These are phyloP conservation scores for Drechmeria coniospora DNA, from an alignment of 2,329 filamentous ascomycete genomes.

Conservation along the genomic window DNA sequence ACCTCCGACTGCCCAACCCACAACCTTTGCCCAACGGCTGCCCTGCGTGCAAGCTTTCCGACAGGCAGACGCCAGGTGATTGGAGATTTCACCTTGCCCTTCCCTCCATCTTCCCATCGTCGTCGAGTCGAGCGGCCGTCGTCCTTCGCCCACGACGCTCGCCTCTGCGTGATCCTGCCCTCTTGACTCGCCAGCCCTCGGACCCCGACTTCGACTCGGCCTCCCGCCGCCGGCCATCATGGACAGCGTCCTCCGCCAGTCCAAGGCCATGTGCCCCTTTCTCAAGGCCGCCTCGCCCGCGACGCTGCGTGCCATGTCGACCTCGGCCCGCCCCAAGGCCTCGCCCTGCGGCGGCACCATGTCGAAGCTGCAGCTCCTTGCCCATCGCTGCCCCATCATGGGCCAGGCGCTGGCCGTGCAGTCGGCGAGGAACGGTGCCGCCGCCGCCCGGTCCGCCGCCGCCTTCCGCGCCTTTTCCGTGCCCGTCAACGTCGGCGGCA, in stretches of 20 bases:
- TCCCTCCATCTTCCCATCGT: too few relatives aligned
- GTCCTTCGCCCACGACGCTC: too few relatives aligned
- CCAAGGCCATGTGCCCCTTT: slow-evolving; percentile 93
- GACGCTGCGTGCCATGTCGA: slow-evolving; percentile 78
- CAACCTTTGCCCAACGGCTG: too few relatives aligned
- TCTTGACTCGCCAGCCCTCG: too few relatives aligned
- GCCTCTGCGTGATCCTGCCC: too few relatives aligned
- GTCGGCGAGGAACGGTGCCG: slow-evolving; percentile 38
- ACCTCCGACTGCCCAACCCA: too few relatives aligned
- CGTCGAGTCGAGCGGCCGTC: too few relatives aligned
- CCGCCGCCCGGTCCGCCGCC: slow-evolving; percentile 30
- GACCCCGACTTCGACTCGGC: neutral
- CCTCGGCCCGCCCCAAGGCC: slow-evolving; percentile 47
- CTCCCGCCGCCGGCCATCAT: slow-evolving; percentile 31
- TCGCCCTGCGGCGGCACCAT: slow-evolving; percentile 81
- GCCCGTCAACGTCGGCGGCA: slow-evolving; percentile 37
- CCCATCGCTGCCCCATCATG: slow-evolving; percentile 95
- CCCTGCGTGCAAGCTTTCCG: too few relatives aligned
- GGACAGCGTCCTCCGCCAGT: slow-evolving; percentile 91
- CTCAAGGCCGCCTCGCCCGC: slow-evolving; percentile 86
- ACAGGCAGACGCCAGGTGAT: too few relatives aligned
- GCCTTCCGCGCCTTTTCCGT: slow-evolving; percentile 35
- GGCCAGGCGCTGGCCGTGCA: slow-evolving; percentile 91
- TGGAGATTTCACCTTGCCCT: too few relatives aligned
- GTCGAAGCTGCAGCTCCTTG: slow-evolving; percentile 90